phyloP scores from a whole-genome alignment of 2,329 filamentous ascomycete species.

The Fusarium tupiense region DNA sequence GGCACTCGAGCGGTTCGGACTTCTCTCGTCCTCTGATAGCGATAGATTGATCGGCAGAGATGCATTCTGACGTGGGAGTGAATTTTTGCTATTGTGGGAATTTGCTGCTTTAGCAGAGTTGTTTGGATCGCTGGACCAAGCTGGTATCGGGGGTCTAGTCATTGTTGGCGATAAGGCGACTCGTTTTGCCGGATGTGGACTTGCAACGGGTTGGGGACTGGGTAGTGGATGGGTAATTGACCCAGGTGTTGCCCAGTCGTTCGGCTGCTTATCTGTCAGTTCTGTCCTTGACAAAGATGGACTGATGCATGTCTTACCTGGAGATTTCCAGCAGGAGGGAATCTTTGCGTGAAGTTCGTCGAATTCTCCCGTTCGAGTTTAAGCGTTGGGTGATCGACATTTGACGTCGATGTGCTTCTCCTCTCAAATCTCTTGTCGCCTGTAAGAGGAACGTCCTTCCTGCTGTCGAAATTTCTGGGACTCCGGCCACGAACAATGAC shows the following conservation, averaged over 20 bases:
- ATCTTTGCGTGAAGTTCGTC: slow-evolving; percentile 44
- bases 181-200: slow-evolving; percentile 62
- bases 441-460: slow-evolving; percentile 83
- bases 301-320: slow-evolving; percentile 44
- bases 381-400: slow-evolving; percentile 43
- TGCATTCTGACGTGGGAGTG: slow-evolving; percentile 41
- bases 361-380: slow-evolving; percentile 49
- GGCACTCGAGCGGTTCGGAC: slow-evolving; percentile 61
- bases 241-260: slow-evolving; percentile 59
- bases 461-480: slow-evolving; percentile 91
- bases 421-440: slow-evolving; percentile 60
- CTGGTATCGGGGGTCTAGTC: slow-evolving; percentile 63
- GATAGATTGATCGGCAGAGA: slow-evolving; percentile 62
- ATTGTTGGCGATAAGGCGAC: slow-evolving; percentile 62
- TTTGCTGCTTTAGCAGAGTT: slow-evolving; percentile 32
- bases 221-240: slow-evolving; percentile 47
- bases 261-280: slow-evolving; percentile 46
- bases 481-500: slow-evolving; percentile 94
- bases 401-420: slow-evolving; percentile 52
- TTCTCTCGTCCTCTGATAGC: slow-evolving; percentile 69
- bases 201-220: slow-evolving; percentile 44
- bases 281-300: not conserved
- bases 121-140: slow-evolving; percentile 56
- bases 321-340: slow-evolving; percentile 47
- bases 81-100: slow-evolving; percentile 34